These are phyloP conservation scores for Kwoniella botswanensis DNA, from an alignment of 768 basidiomycete species.

Conservation along the genomic window DNA sequence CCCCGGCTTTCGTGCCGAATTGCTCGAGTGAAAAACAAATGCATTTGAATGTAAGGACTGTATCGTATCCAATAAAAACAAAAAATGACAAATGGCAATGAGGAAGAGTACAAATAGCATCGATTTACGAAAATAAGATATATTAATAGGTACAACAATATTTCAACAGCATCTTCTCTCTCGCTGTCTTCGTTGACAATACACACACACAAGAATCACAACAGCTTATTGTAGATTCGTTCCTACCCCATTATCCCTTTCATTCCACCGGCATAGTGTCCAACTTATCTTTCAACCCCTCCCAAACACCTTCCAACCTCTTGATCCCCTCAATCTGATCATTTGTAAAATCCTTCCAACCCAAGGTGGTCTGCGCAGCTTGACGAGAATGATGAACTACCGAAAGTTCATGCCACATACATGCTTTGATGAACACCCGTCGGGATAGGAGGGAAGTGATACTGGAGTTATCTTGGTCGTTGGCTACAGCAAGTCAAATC, in stretches of 20 bases:
- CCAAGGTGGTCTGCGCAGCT: conserved; percentile 75
- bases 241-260: conserved; percentile 27
- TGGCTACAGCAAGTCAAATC: conserved; percentile 55
- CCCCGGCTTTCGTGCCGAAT: no score
- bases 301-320: conserved; percentile 73
- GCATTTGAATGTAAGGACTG: no score
- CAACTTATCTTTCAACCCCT: conserved; percentile 70
- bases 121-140: no score
- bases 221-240: not conserved
- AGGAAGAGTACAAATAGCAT: no score
- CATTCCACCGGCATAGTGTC: conserved; percentile 86
- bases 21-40: no score
- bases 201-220: no score
- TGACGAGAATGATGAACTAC: conserved; percentile 90
- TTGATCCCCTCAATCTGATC: conserved; percentile 75
- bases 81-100: no score
- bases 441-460: conserved; percentile 76
- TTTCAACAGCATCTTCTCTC: no score
- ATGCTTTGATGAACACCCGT: conserved; percentile 83
- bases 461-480: conserved; percentile 84
- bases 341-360: conserved; percentile 72
- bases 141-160: no score
- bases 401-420: conserved; percentile 95
- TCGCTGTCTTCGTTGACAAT: no score
- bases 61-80: no score